Base-by-base conservation (phyloP, 2,329 filamentous ascomycete species). In the Aspergillus quadrilineatus region DNA sequence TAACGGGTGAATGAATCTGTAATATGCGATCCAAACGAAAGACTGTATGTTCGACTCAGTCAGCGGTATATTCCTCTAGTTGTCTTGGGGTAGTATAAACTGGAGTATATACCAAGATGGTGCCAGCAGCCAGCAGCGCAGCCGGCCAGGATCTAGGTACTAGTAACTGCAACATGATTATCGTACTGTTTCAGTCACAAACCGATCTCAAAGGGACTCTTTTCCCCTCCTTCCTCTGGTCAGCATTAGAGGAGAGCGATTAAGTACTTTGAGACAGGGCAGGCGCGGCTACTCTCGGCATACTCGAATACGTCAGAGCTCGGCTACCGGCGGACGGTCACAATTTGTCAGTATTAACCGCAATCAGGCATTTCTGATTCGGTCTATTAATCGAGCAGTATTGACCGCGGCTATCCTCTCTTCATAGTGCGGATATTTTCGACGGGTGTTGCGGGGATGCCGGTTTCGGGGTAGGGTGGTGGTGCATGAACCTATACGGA, bases 1-100 rank as follows among this genome's bases (percentile, higher is more conserved):
- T 3, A 75, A 63, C 1, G 71, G 71, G 50, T 74, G 72, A 26
- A 75, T 56, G 52, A 73, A 62, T n/a, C 68, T 67, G 54, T 73
- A 72, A 56, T 74, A 73, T 30, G 65, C 36, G n/a, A 60, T 49
- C 44, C 71, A 73, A 26, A 58, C 28, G 22, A 37, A 5, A 9
- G 56, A 46, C 60, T 62, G 22, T 3, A 34, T 30, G 22, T 22
- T 22, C 22, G 22, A 22, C 22, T 53, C 28, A 47, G 30, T 43
- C 17, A 32, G 26, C 26, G 48, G 17, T 7, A 29, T 29, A 5
- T 17, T 1, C 26, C 9, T 29, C 12, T 7, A 29, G 28, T 29
- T 22, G 22, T 76, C 45, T 75, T 73, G 55, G 12, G 6, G 30
- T 4, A 17, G 9, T 42, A 42, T 42, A 42, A 10, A 41, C 14